phyloP scores from a whole-genome alignment of 345 rosid genomes.

The Bruguiera sexangula region DNA sequence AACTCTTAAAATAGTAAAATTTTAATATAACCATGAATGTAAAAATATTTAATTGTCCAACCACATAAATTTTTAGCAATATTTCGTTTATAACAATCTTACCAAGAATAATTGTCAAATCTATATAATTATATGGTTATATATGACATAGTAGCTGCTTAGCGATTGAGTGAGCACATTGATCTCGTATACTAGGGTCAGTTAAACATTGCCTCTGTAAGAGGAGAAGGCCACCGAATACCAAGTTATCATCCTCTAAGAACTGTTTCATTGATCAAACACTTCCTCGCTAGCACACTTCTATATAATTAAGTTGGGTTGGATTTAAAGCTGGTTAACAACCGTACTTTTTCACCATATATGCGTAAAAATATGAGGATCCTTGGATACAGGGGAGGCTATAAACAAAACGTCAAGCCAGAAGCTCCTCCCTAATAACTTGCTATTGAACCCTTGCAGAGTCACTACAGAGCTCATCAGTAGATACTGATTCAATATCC shows the following conservation, averaged over 20 bases:
- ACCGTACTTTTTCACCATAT: background rate
- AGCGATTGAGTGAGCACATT: constrained; percentile 33
- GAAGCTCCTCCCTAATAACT: constrained; percentile 9
- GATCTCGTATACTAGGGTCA: constrained; percentile 22
- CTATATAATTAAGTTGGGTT: background rate
- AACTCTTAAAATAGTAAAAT: too few relatives aligned
- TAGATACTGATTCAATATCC: background rate
- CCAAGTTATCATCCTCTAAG: constrained; percentile 39
- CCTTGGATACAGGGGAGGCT: constrained; percentile 13
- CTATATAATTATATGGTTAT: too few relatives aligned
- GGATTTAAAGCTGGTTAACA: too few relatives aligned
- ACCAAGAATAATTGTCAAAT: too few relatives aligned
- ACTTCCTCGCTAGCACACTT: constrained; percentile 12
- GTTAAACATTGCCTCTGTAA: constrained; percentile 31
- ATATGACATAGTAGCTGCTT: background rate
- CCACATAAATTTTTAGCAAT: too few relatives aligned
- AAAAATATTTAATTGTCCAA: too few relatives aligned
- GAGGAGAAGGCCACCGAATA: constrained; percentile 40
- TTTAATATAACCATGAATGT: too few relatives aligned
- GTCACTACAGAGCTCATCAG: background rate
- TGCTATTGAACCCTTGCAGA: constrained; percentile 7
- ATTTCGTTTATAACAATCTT: too few relatives aligned
- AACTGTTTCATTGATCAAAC: constrained; percentile 17
- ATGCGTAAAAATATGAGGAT: constrained; percentile 11
- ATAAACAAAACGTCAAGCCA: constrained; percentile 5